Percentiles rank a stretch among this genome's conserved stretches.
These are phyloP conservation scores for Gynandropsis gynandra DNA, from an alignment of 345 rosid genomes.

Conservation along the genomic window DNA sequence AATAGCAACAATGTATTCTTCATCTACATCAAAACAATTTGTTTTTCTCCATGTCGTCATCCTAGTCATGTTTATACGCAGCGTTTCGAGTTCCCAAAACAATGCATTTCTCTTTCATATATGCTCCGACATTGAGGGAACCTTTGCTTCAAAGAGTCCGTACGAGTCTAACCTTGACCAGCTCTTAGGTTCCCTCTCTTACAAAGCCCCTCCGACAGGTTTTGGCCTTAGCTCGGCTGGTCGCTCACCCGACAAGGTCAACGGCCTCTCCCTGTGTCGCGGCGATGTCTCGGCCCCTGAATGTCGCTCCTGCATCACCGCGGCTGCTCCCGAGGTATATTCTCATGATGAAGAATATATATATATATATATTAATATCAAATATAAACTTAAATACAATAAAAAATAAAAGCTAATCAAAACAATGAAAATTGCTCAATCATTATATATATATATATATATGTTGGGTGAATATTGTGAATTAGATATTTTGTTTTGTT, in stretches of 20 bases:
- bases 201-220: slow-evolving; percentile 39
- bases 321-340: slow-evolving; percentile 43
- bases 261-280: slow-evolving; percentile 53
- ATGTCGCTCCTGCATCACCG: slow-evolving; percentile 39
- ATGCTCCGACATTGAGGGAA: slow-evolving; percentile 37
- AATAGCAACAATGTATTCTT: slow-evolving; percentile 23
- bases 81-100: slow-evolving; percentile 22
- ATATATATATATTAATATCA: not conserved
- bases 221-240: slow-evolving; percentile 38
- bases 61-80: slow-evolving; percentile 15
- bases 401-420: not conserved
- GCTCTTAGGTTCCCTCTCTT: slow-evolving; percentile 33
- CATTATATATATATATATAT: not conserved
- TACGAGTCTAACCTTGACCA: slow-evolving; percentile 41
- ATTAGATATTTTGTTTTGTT: slow-evolving; percentile 2
- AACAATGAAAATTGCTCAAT: not conserved
- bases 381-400: not conserved
- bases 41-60: slow-evolving; percentile 20
- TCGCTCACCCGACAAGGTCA: slow-evolving; percentile 26
- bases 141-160: slow-evolving; percentile 30
- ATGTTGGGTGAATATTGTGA: not conserved
- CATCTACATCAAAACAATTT: slow-evolving; percentile 2
- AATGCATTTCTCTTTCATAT: slow-evolving; percentile 35
- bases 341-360: too few relatives aligned
- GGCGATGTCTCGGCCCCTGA: slow-evolving; percentile 44